A percentile compares a stretch with the other conserved stretches of the same genome.
These are phyloP conservation scores for Phytophthora crassamura DNA, from an alignment of 352 stramenopile species.

Conservation along the genomic window DNA sequence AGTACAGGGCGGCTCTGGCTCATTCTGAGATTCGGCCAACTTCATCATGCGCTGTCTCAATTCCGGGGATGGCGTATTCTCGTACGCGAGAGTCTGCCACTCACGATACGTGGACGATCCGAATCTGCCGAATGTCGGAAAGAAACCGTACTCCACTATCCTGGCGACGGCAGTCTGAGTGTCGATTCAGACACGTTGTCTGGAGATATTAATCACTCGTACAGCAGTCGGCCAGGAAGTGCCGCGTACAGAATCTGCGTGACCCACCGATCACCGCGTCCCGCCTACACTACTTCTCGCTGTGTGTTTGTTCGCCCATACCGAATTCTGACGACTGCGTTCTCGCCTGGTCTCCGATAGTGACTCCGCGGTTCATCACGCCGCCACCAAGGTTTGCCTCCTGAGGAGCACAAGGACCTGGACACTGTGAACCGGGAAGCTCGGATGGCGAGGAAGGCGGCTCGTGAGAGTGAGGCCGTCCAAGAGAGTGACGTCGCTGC, in stretches of 20 bases:
- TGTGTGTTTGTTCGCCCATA: not conserved
- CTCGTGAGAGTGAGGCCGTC: too few species aligned
- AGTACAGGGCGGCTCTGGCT: not conserved
- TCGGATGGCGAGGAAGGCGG: too few species aligned
- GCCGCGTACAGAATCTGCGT: conserved; percentile 1
- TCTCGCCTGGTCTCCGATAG: not conserved
- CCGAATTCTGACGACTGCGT: not conserved
- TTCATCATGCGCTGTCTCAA: not conserved
- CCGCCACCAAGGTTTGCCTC: too few species aligned
- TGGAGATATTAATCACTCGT: conserved; percentile 8
- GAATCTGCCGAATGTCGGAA: not conserved
- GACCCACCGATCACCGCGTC: too few species aligned
- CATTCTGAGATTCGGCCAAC: not conserved
- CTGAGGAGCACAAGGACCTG: too few species aligned
- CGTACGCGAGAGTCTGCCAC: conserved; percentile 4
- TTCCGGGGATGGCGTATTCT: not conserved
- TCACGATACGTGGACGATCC: not conserved
- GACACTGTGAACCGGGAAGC: too few species aligned
- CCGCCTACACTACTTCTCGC: too few species aligned
- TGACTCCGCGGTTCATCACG: too few species aligned
- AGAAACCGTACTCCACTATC: conserved; percentile 2
- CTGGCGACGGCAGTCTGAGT: not conserved
- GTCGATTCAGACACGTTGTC: not conserved
- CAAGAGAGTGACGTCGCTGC: too few species aligned
- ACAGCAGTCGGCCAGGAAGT: conserved; percentile 1